Base-by-base conservation (phyloP, 2,329 filamentous ascomycete genomes). In the Fonsecaea pugnacius region DNA sequence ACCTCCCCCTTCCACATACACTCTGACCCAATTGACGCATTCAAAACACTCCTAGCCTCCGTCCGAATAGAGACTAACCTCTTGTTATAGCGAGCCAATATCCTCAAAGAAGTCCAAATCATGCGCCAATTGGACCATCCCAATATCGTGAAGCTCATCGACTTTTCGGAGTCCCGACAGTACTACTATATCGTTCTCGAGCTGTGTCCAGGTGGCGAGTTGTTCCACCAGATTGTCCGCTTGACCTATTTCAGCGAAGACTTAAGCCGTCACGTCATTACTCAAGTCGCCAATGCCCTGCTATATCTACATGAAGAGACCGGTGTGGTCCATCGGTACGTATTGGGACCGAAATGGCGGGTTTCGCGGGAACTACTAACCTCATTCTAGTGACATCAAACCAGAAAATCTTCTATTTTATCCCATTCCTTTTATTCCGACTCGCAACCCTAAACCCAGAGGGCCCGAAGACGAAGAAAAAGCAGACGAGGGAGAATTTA, bases 191-290 rank as follows among this genome's bases (percentile, higher is more conserved):
- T 99, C 71, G 88, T 99, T 50, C 87, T 99, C 46, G 95, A 99
- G 78, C 85, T 98, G 50, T 96, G 94, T 63, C 92, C 93, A 0
- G 95, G 95, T 64, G 95, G 95, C 74, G 95, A 99, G 79, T 83
- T 99, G 10, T 99, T 99, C 83, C 95, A 99, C 77, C 94, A 98
- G 76, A 98, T 99, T 72, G 95, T 99, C 58, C 90, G 94, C 70
- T 87, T 99, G 75, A 99, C 95, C 14, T 99, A 98, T 77, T 99
- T 99, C 76, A 98, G 94, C 80, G 95, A 99, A 77, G 89, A 97
- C 55, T 83, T 99, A 1, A 96, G 93, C 59, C 86, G 95, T 70
- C 95, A 98, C 76, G 94, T 98, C 73, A 99, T 99, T 72, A 82
- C 88, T 3, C 94, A 98, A 75, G 95, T 99, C 16, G 95, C 95